Evolutionary conservation across 2,329 filamentous ascomycete genomes (phyloP).

Genomic region (Colletotrichum aenigma): DNA sequence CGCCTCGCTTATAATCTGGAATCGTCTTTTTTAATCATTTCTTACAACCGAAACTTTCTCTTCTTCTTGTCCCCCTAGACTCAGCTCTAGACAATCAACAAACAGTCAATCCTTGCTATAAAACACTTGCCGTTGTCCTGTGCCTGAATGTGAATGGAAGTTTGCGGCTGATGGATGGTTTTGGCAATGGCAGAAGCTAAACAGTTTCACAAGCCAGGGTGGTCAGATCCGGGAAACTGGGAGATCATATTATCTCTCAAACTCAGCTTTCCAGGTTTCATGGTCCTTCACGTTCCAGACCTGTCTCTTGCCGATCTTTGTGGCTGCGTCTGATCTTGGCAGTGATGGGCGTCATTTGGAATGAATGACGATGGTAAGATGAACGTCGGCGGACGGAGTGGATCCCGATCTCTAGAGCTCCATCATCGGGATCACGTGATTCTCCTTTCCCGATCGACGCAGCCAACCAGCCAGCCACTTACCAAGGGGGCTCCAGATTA

Average conservation of each 20-base stretch:
- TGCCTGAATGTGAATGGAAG: background rate
- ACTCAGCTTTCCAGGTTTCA: background rate
- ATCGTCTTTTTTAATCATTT: constrained; percentile 10
- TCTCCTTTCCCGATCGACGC: background rate
- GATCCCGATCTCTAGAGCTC: background rate
- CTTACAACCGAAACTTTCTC: background rate
- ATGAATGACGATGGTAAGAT: background rate
- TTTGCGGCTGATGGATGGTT: background rate
- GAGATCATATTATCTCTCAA: background rate
- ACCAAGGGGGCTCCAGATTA: background rate
- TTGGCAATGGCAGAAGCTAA: background rate
- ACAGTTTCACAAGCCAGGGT: background rate
- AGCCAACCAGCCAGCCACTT: background rate
- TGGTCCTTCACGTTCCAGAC: background rate
- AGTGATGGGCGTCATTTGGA: background rate
- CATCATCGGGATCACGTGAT: background rate
- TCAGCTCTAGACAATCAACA: background rate
- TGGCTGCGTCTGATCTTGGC: background rate
- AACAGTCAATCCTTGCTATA: constrained; percentile 9
- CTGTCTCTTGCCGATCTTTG: background rate
- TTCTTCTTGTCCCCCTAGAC: background rate
- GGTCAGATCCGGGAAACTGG: background rate
- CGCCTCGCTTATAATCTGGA: background rate
- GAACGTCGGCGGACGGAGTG: background rate
- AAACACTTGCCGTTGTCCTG: background rate